phyloP scores from a whole-genome alignment of 169 alveolate genomes.

The Besnoitia besnoiti region DNA sequence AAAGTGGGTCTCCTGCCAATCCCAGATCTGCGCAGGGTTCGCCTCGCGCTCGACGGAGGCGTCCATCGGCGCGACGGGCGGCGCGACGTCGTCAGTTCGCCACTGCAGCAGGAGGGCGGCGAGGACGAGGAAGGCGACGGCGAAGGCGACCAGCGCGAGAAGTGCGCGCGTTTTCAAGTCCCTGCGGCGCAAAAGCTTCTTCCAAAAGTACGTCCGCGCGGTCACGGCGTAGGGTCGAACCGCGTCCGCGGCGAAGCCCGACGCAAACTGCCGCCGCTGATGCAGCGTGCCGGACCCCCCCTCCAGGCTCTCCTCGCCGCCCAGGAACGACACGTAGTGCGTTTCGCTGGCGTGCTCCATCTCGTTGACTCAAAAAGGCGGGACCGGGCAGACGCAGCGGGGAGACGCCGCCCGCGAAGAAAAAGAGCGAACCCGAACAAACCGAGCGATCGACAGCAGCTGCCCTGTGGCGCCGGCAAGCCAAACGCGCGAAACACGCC shows the following conservation, averaged over 20 bases:
- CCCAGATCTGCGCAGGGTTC: constrained; percentile 16
- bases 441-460: too few species aligned
- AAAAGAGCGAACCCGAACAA: too few species aligned
- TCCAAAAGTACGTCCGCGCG: constrained; percentile 36
- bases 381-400: neutral
- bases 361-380: neutral
- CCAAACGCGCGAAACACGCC: too few species aligned
- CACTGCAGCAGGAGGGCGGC: neutral
- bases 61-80: neutral
- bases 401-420: too few species aligned
- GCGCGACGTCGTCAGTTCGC: neutral
- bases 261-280: constrained; percentile 21
- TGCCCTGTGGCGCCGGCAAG: too few species aligned
- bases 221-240: neutral
- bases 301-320: constrained; percentile 6
- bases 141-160: neutral
- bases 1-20: constrained; percentile 39
- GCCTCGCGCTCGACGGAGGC: neutral
- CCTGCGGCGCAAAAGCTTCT: neutral
- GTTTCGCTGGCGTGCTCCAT: constrained; percentile 25
- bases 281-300: neutral
- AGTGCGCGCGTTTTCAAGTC: neutral
- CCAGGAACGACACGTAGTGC: constrained; percentile 59
- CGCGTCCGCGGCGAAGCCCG: neutral
- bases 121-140: neutral